Evolutionary conservation across 1,284 basidiomycete genomes (phyloP), one percentile per base, ranked within the genome.

Genomic region (Tetrapyrgos nigripes): DNA sequence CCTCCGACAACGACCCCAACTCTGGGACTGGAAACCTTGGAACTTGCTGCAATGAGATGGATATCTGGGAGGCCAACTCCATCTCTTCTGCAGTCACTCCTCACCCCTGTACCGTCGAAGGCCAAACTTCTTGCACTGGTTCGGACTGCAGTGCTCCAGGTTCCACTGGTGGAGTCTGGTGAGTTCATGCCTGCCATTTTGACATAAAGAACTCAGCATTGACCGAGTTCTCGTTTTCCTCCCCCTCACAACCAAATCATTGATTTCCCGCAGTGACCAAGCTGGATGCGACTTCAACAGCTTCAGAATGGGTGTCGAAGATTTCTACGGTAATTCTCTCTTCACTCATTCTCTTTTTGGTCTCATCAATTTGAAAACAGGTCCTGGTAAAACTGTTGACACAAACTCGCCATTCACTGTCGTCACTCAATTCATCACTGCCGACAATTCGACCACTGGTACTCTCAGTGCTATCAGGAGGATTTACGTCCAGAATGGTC

Each of bases 261-360:
- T n/a, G n/a, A n/a, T n/a, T n/a, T n/a, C n/a, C n/a, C n/a, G n/a
- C 81, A 68, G 82, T 70, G 81, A 83, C 72, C 76, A 76, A 66
- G 80, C 81, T 62, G 82, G 82, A 50, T 83, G 82, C 72, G 82
- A 82, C 67, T 85, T 83, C 79, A 85, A 85, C 77, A 81, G 82
- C 50, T 84, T 83, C 79, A 77, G 82, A 62, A 78, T 81, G 77
- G 83, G 83, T 43, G 70, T 79, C 73, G 70, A 70, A 49, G 70
- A 67, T 54, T 85, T 83, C 79, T 77, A 78, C 71, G 82, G n/a
- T n/a, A n/a, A n/a, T n/a, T n/a, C n/a, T n/a, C n/a, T n/a, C n/a
- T n/a, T n/a, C n/a, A n/a, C n/a, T n/a, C n/a, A n/a, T n/a, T n/a
- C n/a, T n/a, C n/a, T n/a, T n/a, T n/a, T n/a, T n/a, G n/a, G n/a